Evolutionary conservation across 331 rosid species (phyloP).

Genomic region (Cydonia oblonga): DNA sequence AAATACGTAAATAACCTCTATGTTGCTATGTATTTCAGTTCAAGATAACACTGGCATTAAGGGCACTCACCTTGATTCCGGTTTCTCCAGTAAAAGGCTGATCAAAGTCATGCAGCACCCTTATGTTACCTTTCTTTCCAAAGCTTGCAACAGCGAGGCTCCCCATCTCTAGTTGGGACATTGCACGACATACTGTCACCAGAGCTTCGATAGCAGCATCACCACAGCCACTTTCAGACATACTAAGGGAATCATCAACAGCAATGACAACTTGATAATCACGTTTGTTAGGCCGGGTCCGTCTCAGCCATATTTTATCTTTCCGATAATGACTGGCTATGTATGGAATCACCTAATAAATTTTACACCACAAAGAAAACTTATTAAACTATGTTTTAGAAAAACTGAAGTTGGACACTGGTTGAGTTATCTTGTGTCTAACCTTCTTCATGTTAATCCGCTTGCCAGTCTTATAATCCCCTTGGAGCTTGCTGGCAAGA

Average conservation of each 20-base stretch:
- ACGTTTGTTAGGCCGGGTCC: constrained; percentile 88
- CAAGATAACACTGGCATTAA: not conserved
- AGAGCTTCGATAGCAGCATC: constrained; percentile 70
- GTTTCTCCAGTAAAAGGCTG: constrained; percentile 67
- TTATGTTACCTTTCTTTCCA: constrained; percentile 76
- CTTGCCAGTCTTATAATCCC: constrained; percentile 85
- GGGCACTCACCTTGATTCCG: constrained; percentile 52
- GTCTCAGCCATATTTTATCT: constrained; percentile 86
- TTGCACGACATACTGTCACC: constrained; percentile 84
- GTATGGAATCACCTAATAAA: constrained; percentile 58
- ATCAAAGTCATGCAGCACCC: constrained; percentile 74
- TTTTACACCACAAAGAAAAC: not conserved
- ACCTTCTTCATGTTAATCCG: constrained; percentile 95
- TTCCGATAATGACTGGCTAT: constrained; percentile 72
- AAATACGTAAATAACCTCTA: not conserved
- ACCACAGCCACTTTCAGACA: constrained; percentile 71
- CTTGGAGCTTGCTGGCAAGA: constrained; percentile 86
- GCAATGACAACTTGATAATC: constrained; percentile 93
- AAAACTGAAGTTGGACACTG: not conserved
- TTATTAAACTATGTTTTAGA: not conserved
- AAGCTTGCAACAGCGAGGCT: constrained; percentile 77
- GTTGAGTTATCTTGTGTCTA: not conserved
- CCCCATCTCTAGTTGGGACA: constrained; percentile 82
- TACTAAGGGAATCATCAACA: constrained; percentile 86
- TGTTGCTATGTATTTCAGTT: not conserved